phyloP scores from a whole-genome alignment of 768 basidiomycete species.

The Coprinellus aureogranulatus region DNA sequence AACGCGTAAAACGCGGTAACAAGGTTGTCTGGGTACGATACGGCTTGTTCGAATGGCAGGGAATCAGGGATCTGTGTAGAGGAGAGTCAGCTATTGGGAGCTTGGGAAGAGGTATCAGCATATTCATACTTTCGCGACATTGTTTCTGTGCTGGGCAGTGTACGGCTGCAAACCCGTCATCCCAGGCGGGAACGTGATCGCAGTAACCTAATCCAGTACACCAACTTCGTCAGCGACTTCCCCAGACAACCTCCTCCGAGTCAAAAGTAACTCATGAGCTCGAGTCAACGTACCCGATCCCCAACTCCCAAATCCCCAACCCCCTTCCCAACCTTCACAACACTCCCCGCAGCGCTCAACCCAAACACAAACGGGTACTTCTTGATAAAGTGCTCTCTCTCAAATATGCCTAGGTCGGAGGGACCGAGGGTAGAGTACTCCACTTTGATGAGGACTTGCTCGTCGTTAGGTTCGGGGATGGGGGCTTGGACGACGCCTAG shows the following conservation, averaged over 20 bases:
- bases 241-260: neutral
- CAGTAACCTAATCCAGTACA: constrained; percentile 10
- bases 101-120: neutral
- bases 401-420: constrained; percentile 38
- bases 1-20: constrained; percentile 40
- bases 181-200: constrained; percentile 24
- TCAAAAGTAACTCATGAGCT: neutral
- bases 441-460: constrained; percentile 40
- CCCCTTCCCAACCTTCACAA: constrained; percentile 32
- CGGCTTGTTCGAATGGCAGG: constrained; percentile 33
- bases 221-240: neutral
- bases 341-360: constrained; percentile 24
- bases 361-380: neutral
- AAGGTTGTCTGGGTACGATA: constrained; percentile 41
- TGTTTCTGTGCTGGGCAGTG: constrained; percentile 24
- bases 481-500: constrained; percentile 35
- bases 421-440: constrained; percentile 38
- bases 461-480: constrained; percentile 31
- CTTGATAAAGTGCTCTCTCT: constrained; percentile 27
- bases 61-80: constrained; percentile 45
- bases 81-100: too few species aligned
- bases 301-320: constrained; percentile 34
- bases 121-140: constrained; percentile 36
- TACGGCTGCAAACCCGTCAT: constrained; percentile 37
- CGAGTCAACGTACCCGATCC: constrained; percentile 31